Evolutionary conservation across 2,329 filamentous ascomycete genomes (phyloP), one percentile per base, ranked within the genome.

Genomic region (Cladobotryum protrusum): DNA sequence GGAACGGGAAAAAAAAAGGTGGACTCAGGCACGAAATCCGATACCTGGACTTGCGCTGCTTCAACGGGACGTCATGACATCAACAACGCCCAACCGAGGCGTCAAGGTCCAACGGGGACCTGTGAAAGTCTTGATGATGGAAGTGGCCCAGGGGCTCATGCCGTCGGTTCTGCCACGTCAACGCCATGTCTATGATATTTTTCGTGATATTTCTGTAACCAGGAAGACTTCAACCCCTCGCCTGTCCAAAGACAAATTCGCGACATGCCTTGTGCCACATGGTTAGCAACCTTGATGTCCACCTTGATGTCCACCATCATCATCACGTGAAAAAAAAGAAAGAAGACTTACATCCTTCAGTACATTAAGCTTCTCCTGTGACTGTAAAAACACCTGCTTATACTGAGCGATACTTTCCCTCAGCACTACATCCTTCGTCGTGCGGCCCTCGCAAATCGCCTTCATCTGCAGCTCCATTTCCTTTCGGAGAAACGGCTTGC

Each of bases 401-500:
- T 97, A 99, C 72, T 93, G 89, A 53, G 85, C 80, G 49, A 99
- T 74, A 64, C 87, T 96, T 66, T 95, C 85, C 48, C 83, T 77
- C 39, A 99, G 78, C 43, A 99, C 88, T 17, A 81, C 79, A 48
- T 80, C 77, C 61, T 82, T 85, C 33, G 85, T 87, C 56, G 83
- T 86, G 46, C 81, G 83, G 20, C 93, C 93, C 52, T 92, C 90
- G 69, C 93, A 97, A 50, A 99, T 96, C 51, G 88, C 89, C 65
- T 91, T 93, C 92, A 99, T 96, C 66, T 90, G 89, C 54, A 89
- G 72, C 69, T 99, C 93, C 89, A 96, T 96, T 75, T 99, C 90
- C 69, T 97, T 97, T 50, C 93, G 85, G 53, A 99, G 73, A 64
- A 97, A 97, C 1, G 93, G 93, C 68, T 97, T 97, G 65, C 90